These are phyloP conservation scores for Pseudogymnoascus sp. DNA, from an alignment of 2,329 filamentous ascomycete genomes.

Conservation along the genomic window DNA sequence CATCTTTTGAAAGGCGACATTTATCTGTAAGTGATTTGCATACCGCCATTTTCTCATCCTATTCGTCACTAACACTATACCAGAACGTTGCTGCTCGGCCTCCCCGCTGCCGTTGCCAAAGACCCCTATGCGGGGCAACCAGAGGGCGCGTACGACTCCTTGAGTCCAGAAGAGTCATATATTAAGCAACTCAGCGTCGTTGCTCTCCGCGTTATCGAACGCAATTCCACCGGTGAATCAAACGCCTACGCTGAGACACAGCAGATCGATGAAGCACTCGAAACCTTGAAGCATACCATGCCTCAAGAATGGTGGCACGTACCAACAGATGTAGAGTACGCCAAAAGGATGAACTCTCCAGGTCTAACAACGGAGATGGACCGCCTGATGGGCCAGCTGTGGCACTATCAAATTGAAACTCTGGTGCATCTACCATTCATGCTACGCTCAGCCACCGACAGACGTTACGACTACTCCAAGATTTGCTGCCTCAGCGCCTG, in stretches of 20 bases:
- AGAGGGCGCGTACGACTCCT: conserved; percentile 2
- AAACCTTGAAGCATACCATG: conserved; percentile 23
- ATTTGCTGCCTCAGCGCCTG: conserved; percentile 26
- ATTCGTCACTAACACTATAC: neutral
- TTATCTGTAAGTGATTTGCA: neutral
- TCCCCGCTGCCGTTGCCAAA: neutral
- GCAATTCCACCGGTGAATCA: conserved; percentile 22
- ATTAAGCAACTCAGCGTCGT: neutral
- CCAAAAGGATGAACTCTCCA: neutral
- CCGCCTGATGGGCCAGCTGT: conserved; percentile 25
- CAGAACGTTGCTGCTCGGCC: neutral
- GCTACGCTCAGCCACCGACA: conserved; percentile 26
- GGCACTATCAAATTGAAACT: conserved; percentile 25
- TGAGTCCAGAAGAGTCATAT: neutral
- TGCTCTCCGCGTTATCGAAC: conserved; percentile 21
- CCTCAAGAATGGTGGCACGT: conserved; percentile 25
- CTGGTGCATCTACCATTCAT: conserved; percentile 28
- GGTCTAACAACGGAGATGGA: conserved; percentile 18
- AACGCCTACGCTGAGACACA: conserved; percentile 25
- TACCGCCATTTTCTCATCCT: neutral
- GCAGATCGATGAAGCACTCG: conserved; percentile 27
- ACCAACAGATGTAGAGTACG: conserved; percentile 16
- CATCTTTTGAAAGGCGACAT: conserved; percentile 5
- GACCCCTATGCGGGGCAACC: neutral
- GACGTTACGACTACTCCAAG: conserved; percentile 28